Percentiles rank a stretch among this genome's conserved stretches.
These are phyloP conservation scores for Nakazawaea siamensis DNA, from an alignment of 805 yeast species.

Conservation along the genomic window DNA sequence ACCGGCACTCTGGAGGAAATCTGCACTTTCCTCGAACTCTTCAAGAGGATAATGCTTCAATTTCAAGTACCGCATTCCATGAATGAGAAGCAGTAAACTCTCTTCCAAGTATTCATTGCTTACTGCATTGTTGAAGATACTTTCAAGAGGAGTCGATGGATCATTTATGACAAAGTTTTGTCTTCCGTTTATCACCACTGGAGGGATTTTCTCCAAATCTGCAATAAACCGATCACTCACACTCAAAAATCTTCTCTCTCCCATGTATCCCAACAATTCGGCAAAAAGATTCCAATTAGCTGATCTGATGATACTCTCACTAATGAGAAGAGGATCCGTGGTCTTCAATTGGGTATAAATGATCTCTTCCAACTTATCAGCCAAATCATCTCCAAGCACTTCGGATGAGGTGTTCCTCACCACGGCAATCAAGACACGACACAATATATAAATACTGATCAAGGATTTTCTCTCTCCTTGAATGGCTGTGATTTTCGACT, in stretches of 20 bases:
- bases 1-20: constrained; percentile 75
- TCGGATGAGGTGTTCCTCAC: constrained; percentile 80
- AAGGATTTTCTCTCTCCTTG: constrained; percentile 83
- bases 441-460: constrained; percentile 79
- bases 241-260: constrained; percentile 70
- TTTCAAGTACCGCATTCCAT: constrained; percentile 84
- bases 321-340: constrained; percentile 68
- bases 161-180: constrained; percentile 1
- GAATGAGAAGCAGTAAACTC: constrained; percentile 62
- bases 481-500: constrained; percentile 58
- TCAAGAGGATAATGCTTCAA: constrained; percentile 83
- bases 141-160: constrained; percentile 1
- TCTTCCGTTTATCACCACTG: constrained; percentile 27
- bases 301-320: constrained; percentile 67
- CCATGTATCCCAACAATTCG: constrained; percentile 83
- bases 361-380: constrained; percentile 82
- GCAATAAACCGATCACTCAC: constrained; percentile 93
- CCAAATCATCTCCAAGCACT: constrained; percentile 67
- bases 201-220: constrained; percentile 78
- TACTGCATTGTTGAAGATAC: constrained; percentile 16
- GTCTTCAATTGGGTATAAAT: constrained; percentile 84
- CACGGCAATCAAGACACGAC: constrained; percentile 88
- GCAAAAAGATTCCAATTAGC: constrained; percentile 95
- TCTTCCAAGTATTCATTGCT: constrained; percentile 36
- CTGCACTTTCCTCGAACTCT: constrained; percentile 87